Evolutionary conservation across 2,329 filamentous ascomycete genomes (phyloP), one percentile per base, ranked within the genome.

Genomic region (Fusarium nanum): DNA sequence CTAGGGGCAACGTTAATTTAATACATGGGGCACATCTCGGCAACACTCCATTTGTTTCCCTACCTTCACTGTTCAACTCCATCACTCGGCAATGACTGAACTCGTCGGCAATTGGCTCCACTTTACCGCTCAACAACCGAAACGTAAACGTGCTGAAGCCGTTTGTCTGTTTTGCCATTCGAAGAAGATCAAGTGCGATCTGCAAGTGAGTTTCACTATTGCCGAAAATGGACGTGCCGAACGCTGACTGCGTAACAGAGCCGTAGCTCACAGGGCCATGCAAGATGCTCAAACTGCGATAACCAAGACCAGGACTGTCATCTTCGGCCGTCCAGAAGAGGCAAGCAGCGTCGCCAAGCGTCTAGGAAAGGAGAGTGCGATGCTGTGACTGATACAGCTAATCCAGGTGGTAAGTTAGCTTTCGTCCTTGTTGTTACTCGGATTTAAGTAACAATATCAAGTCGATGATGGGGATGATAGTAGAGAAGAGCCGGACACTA

Each of bases 161-260:
- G 71, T 73, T 18, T 73, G 78, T 60, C 60, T 76, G 23, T 67
- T 70, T 47, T 80, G 78, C 34, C 78, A 80, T 57, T 73, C 75
- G 1, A 80, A 80, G 64, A 80, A 80, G 70, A 75, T 79, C 57
- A 79, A 79, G 40, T 80, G 78, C 30, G 76, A 79, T 60, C 61
- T 79, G 30, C 76, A 79, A 70, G 75, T 72, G 40, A 45, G 23
- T 41, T 8, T 14, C 12, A 3, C 9, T 12, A 11, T 30, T n/a
- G 18, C 18, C 40, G 30, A 32, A 22, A 16, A 13, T 22, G 9
- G 22, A 25, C 2, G 6, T 37, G 5, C 20, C 9, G 25, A n/a
- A n/a, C 25, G 18, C 41, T 65, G n/a, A 68, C 14, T 30, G 16
- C 16, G 11, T 42, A 12, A 7, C 7, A 73, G 71, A 61, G 59